Percentiles rank a stretch among this genome's conserved stretches.
Evolutionary conservation across 139 green algal species (phyloP).

Genomic region (Coelastrella sp.): DNA sequence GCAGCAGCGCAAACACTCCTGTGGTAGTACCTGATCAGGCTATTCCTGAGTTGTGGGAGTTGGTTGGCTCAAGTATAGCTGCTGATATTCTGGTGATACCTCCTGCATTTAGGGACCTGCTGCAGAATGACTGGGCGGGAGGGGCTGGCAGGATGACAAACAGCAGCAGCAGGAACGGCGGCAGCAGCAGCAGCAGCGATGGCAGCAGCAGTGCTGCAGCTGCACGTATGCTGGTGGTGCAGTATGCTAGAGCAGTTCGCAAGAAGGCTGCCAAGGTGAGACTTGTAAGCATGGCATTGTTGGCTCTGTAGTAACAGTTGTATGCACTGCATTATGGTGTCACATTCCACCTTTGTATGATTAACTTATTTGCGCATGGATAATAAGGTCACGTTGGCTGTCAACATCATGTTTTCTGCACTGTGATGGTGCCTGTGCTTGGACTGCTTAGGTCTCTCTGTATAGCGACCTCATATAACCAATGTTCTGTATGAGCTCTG

Average conservation of each 20-base stretch:
- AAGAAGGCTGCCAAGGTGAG: not conserved
- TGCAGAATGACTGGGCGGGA: not conserved
- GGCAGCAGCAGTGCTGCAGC: not conserved
- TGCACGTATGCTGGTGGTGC: conserved; percentile 31
- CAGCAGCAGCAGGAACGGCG: not conserved
- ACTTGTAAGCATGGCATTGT: no score
- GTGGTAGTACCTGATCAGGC: not conserved
- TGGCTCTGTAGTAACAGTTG: not conserved
- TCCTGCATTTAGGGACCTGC: conserved; percentile 3
- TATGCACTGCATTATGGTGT: no score
- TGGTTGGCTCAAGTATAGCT: not conserved
- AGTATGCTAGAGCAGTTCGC: not conserved
- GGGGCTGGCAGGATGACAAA: not conserved
- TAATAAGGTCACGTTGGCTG: no score
- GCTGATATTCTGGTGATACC: conserved; percentile 15
- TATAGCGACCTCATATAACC: no score
- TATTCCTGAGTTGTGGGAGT: not conserved
- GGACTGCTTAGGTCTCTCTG: no score
- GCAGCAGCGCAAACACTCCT: no score
- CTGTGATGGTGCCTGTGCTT: no score
- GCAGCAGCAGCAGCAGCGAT: not conserved
- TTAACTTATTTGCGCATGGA: no score
- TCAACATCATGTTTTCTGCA: no score
- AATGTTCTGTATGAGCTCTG: no score
- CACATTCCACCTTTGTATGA: no score